A percentile compares a stretch with the other conserved stretches of the same genome.
These are phyloP conservation scores for Letharia lupina DNA, from an alignment of 495 filamentous ascomycete genomes.

Conservation along the genomic window DNA sequence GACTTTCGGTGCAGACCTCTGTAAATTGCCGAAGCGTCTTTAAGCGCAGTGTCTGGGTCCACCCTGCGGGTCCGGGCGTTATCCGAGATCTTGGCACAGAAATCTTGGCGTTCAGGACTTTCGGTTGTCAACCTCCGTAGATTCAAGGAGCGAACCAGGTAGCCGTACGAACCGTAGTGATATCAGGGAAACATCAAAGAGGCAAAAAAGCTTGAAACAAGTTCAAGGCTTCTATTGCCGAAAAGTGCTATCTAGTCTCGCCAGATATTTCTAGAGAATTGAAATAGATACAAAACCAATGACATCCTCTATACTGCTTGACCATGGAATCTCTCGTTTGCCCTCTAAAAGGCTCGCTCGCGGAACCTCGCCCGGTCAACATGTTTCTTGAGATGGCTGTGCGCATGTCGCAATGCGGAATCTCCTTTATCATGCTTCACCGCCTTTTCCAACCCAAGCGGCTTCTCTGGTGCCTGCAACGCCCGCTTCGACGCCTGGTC, in stretches of 20 bases:
- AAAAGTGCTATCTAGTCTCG: background rate
- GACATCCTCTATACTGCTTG: background rate
- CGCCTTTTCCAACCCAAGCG: background rate
- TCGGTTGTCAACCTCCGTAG: no score
- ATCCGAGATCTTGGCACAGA: no score
- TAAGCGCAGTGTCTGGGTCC: no score
- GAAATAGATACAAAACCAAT: slow-evolving; percentile 2
- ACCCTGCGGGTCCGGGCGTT: no score
- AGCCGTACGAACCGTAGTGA: background rate
- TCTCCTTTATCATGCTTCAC: background rate
- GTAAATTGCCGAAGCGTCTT: no score
- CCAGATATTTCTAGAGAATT: background rate
- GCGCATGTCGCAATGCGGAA: background rate
- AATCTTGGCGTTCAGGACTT: no score
- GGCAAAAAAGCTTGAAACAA: background rate
- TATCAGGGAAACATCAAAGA: background rate
- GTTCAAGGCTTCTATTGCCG: background rate
- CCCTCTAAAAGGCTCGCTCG: slow-evolving; percentile 1
- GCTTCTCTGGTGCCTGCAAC: background rate
- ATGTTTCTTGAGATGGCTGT: slow-evolving; percentile 10
- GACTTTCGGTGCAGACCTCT: no score
- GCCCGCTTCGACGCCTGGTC: slow-evolving; percentile 10
- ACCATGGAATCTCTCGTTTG: background rate
- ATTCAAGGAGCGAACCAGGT: background rate
- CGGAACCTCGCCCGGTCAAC: slow-evolving; percentile 3